Base-by-base conservation (phyloP, 148 eudicot genomes). In the Vaccinium corymbosum region DNA sequence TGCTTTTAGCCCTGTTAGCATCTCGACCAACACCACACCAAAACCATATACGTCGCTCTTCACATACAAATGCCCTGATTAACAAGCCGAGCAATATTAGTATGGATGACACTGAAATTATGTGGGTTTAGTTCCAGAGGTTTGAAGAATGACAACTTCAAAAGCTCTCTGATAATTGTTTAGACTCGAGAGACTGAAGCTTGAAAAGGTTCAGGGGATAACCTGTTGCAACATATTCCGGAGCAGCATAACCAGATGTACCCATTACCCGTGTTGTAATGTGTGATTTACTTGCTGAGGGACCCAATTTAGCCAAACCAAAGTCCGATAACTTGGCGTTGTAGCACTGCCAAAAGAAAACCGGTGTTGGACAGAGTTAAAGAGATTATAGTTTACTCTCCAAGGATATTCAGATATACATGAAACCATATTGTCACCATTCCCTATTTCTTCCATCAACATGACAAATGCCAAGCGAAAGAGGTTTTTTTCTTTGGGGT, bases 191-290 rank as follows among this genome's bases (percentile, higher is more conserved):
- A 35, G 71, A 19, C 7, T 35, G 27, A 68, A 71, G 48, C 22
- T 38, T 27, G 52, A 57, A 62, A 82, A 20, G 76, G 29, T 74
- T 82, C 5, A 74, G 51, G 46, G 77, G 35, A 6, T 85, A 89
- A 93, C 97, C 97, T 88, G 98, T 94, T 78, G 96, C 93, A 72
- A 94, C 88, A 78, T 93, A 94, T 75, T 94, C 98, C 0, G 98
- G 98, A 56, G 98, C 98, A 57, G 98, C 96, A 85, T 94, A 94
- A 20, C 98, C 98, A 52, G 90, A 80, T 14, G 95, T 91, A 55
- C 98, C 98, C 90, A 94, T 91, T 35, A 94, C 90, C 78, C 93
- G 86, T 76, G 98, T 94, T 25, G 96, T 87, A 15, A 94, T 92
- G 78, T 94, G 95, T 13, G 96, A 92, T 48, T 87, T 91, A 83